These are phyloP conservation scores for Lactarius akahatsu DNA, from an alignment of 768 basidiomycete species.

Conservation along the genomic window DNA sequence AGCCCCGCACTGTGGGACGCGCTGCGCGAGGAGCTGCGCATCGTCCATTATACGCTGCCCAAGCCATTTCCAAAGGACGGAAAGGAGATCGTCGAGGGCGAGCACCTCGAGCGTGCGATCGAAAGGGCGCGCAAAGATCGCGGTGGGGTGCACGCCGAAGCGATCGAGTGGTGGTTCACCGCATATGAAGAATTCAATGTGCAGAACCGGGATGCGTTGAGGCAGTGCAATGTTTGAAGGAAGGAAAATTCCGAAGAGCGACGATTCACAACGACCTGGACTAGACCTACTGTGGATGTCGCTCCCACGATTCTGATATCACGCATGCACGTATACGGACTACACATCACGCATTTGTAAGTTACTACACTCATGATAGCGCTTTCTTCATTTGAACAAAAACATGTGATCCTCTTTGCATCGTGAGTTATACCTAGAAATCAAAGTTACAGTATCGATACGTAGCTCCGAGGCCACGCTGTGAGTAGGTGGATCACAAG, in stretches of 20 bases:
- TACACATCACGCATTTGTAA: neutral
- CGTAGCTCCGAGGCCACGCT: too few relatives aligned
- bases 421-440: too few relatives aligned
- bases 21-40: constrained; percentile 34
- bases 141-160: constrained; percentile 28
- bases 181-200: constrained; percentile 30
- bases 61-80: constrained; percentile 34
- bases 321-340: neutral
- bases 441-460: too few relatives aligned
- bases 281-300: neutral
- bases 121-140: constrained; percentile 23
- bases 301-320: neutral
- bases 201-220: constrained; percentile 16
- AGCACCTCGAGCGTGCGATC: constrained; percentile 29
- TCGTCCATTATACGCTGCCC: constrained; percentile 39
- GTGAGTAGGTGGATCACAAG: too few relatives aligned
- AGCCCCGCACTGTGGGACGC: constrained; percentile 36
- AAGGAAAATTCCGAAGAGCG: neutral
- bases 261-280: neutral
- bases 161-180: constrained; percentile 33
- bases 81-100: constrained; percentile 29
- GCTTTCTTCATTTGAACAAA: neutral
- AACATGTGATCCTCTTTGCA: too few relatives aligned
- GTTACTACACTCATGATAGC: neutral
- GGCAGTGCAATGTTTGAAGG: constrained; percentile 6